These are phyloP conservation scores for Fusarium mundagurra DNA, from an alignment of 2,329 filamentous ascomycete species.

Conservation along the genomic window DNA sequence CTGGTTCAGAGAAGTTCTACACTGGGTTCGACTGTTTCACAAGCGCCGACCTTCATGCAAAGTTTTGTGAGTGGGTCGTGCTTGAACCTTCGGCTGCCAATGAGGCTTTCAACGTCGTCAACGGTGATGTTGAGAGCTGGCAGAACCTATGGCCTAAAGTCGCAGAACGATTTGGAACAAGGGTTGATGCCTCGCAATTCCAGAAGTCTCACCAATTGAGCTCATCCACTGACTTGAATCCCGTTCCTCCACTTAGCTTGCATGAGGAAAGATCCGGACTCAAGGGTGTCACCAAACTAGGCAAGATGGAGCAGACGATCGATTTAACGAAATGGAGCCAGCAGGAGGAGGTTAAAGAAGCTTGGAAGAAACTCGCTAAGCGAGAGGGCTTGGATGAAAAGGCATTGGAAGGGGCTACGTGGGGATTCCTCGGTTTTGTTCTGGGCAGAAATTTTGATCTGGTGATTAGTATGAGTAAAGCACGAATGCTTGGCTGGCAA, in stretches of 20 bases:
- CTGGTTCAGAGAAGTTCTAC: not conserved
- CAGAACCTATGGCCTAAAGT: slow-evolving; percentile 5
- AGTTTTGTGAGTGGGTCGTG: slow-evolving; percentile 5
- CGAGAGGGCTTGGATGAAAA: slow-evolving; percentile 1
- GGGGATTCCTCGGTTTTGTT: slow-evolving; percentile 4
- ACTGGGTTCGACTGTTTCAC: not conserved
- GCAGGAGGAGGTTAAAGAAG: not conserved
- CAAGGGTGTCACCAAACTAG: not conserved
- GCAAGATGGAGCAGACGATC: not conserved
- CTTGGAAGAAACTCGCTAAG: not conserved
- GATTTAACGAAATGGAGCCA: slow-evolving; percentile 3
- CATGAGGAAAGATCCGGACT: not conserved
- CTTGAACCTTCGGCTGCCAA: not conserved
- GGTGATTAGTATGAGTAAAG: slow-evolving; percentile 4
- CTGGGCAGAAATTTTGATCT: slow-evolving; percentile 7
- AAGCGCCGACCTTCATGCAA: not conserved
- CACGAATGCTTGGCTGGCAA: not conserved
- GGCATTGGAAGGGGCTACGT: not conserved
- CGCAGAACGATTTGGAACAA: not conserved
- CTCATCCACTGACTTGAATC: not conserved
- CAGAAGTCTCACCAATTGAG: not conserved
- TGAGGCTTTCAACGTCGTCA: slow-evolving; percentile 3
- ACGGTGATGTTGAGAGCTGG: slow-evolving; percentile 9
- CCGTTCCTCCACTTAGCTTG: not conserved
- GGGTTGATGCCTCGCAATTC: not conserved